Percentiles rank a stretch among this genome's conserved stretches.
Evolutionary conservation across 2,329 filamentous ascomycete genomes (phyloP).

Genomic region (Pyricularia sp.): DNA sequence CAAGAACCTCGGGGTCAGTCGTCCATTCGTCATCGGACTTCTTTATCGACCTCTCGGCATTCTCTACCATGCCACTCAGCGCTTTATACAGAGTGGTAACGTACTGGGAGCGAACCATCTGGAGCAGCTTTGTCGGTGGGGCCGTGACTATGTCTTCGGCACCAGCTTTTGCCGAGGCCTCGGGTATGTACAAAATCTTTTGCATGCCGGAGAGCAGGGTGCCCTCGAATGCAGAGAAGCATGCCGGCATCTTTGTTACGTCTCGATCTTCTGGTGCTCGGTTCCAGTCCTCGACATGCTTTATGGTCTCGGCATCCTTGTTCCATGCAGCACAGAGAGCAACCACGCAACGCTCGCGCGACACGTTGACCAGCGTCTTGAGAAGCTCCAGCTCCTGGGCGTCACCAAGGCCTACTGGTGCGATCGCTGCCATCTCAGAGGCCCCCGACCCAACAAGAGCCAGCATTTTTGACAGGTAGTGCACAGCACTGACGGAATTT

Average conservation of each 20-base stretch:
- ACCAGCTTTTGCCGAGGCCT: constrained; percentile 63
- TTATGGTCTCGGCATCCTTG: constrained; percentile 83
- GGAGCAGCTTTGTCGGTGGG: constrained; percentile 73
- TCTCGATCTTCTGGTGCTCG: constrained; percentile 69
- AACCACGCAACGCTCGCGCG: constrained; percentile 73
- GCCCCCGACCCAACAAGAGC: constrained; percentile 74
- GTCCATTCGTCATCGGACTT: constrained; percentile 52
- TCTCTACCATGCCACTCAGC: constrained; percentile 91
- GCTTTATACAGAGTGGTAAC: constrained; percentile 90
- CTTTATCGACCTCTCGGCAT: constrained; percentile 64
- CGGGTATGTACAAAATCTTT: constrained; percentile 86
- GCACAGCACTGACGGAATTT: constrained; percentile 82
- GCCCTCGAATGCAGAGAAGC: constrained; percentile 76
- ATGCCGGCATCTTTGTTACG: constrained; percentile 78
- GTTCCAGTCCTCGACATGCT: constrained; percentile 87
- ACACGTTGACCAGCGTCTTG: constrained; percentile 58
- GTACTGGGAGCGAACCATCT: constrained; percentile 85
- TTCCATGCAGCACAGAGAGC: constrained; percentile 88
- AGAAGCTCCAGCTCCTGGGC: constrained; percentile 56
- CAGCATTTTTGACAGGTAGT: constrained; percentile 76
- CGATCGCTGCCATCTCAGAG: constrained; percentile 68
- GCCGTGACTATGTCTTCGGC: constrained; percentile 68
- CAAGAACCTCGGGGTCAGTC: constrained; percentile 29
- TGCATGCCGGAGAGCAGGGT: constrained; percentile 77
- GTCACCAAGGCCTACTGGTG: constrained; percentile 45